A percentile compares a stretch with the other conserved stretches of the same genome.
Evolutionary conservation across 148 eudicot genomes (phyloP).

Genomic region (Silene uniflora): DNA sequence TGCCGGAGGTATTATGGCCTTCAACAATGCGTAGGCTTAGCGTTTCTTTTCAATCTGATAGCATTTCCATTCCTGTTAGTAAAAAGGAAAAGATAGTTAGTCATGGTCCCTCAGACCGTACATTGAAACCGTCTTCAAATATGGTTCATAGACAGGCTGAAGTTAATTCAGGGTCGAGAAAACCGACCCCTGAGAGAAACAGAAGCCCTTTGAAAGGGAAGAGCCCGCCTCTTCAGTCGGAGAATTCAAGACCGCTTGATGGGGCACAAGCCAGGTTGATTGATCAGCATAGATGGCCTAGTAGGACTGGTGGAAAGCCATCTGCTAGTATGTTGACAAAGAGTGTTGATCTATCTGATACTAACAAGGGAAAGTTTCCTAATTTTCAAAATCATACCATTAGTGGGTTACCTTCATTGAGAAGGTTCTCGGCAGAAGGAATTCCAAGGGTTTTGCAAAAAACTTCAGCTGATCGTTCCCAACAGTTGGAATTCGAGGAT

Average conservation of each 20-base stretch:
- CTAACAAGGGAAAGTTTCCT: slow-evolving; percentile 32
- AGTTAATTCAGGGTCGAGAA: slow-evolving; percentile 40
- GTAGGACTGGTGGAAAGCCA: slow-evolving; percentile 57
- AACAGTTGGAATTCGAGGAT: slow-evolving; percentile 31
- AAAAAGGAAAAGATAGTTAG: slow-evolving; percentile 72
- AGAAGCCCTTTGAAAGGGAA: slow-evolving; percentile 83
- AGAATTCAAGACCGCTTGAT: slow-evolving; percentile 81
- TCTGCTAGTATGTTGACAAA: slow-evolving; percentile 34
- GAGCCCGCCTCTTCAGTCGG: slow-evolving; percentile 55
- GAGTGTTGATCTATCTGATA: slow-evolving; percentile 54
- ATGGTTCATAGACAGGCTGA: slow-evolving; percentile 50
- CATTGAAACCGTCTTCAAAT: slow-evolving; percentile 74
- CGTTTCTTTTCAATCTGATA: slow-evolving; percentile 83
- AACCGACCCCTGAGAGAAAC: slow-evolving; percentile 82
- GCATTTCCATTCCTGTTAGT: slow-evolving; percentile 56
- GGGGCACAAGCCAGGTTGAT: slow-evolving; percentile 49
- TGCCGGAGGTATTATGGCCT: slow-evolving; percentile 84
- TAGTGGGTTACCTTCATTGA: slow-evolving; percentile 38
- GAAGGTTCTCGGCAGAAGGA: slow-evolving; percentile 70
- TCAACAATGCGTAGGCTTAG: slow-evolving; percentile 85
- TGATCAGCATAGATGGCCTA: slow-evolving; percentile 87
- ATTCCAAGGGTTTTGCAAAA: slow-evolving; percentile 49
- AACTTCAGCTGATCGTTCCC: slow-evolving; percentile 42
- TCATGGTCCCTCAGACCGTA: slow-evolving; percentile 63
- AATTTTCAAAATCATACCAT: slow-evolving; percentile 15